phyloP scores from a whole-genome alignment of 208 protist genomes.

The Trypanosoma grayi region DNA sequence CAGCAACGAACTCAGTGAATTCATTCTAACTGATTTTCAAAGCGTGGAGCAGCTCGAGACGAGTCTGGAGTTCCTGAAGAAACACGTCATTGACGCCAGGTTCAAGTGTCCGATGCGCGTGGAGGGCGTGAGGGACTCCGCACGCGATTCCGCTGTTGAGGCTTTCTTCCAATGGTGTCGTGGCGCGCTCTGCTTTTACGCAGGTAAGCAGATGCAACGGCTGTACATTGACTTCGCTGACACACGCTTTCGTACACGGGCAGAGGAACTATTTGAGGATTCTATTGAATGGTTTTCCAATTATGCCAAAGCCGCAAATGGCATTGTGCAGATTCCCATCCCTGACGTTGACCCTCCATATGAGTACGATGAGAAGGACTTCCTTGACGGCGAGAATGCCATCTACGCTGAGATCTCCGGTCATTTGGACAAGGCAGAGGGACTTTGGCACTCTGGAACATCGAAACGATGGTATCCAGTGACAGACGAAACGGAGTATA shows the following conservation, averaged over 20 bases:
- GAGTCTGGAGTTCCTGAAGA: constrained; percentile 64
- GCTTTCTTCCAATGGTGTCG: constrained; percentile 87
- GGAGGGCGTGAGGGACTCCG: constrained; percentile 61
- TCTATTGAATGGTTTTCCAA: constrained; percentile 82
- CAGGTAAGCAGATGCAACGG: constrained; percentile 54
- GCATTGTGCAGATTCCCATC: constrained; percentile 84
- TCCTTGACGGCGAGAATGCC: constrained; percentile 84
- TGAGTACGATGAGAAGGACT: constrained; percentile 88
- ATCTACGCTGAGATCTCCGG: constrained; percentile 76
- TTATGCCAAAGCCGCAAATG: constrained; percentile 70
- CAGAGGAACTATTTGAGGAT: constrained; percentile 84
- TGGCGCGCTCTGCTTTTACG: constrained; percentile 77
- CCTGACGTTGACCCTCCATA: constrained; percentile 80
- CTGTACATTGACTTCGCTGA: constrained; percentile 80
- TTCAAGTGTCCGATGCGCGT: constrained; percentile 51
- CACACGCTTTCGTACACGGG: constrained; percentile 64
- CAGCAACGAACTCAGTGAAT: constrained; percentile 68
- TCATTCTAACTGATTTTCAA: constrained; percentile 63
- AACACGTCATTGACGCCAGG: constrained; percentile 70
- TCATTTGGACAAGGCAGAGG: constrained; percentile 81
- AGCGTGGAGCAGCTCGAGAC: constrained; percentile 78
- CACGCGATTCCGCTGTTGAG: constrained; percentile 69
- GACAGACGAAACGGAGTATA: constrained; percentile 88
- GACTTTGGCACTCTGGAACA: constrained; percentile 79
- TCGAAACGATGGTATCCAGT: constrained; percentile 86